Evolutionary conservation across 371 early-diverging fungal genomes (phyloP).

Genomic region (Mortierella polycephala): DNA sequence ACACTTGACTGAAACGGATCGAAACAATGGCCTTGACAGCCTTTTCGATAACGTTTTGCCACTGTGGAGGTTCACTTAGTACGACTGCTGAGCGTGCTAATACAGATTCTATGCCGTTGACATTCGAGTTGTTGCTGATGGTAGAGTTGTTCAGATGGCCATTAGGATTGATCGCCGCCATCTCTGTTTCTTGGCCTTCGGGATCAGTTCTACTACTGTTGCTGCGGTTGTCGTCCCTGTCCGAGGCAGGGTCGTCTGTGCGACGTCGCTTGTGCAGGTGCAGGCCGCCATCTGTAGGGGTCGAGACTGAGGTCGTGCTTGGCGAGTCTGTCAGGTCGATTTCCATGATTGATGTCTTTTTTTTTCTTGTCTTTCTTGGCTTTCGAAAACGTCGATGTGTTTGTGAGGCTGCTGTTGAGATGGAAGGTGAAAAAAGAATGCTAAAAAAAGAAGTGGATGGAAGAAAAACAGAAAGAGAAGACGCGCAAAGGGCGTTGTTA

Average conservation of each 20-base stretch:
- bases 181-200: conserved; percentile 34
- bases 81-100: conserved; percentile 23
- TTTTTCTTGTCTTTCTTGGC: no score
- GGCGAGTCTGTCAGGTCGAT: conserved; percentile 55
- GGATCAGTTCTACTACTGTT: conserved; percentile 36
- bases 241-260: conserved; percentile 57
- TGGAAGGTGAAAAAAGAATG: neutral
- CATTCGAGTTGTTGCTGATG: neutral
- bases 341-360: conserved; percentile 20
- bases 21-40: conserved; percentile 83
- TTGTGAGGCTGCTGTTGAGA: neutral
- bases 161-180: conserved; percentile 10
- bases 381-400: neutral
- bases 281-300: conserved; percentile 48
- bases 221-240: conserved; percentile 44
- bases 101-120: conserved; percentile 10
- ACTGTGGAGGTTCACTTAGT: conserved; percentile 57
- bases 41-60: conserved; percentile 75
- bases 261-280: conserved; percentile 56
- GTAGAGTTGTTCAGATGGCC: conserved; percentile 1
- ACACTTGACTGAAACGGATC: conserved; percentile 77
- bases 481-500: neutral
- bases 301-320: conserved; percentile 49
- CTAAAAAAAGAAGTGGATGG: conserved; percentile 3
- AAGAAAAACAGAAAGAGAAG: conserved; percentile 4